A percentile compares a stretch with the other conserved stretches of the same genome.
Conservation (phyloP, 805 yeast genomes). For the Kluyveromyces lactis region DNA sequence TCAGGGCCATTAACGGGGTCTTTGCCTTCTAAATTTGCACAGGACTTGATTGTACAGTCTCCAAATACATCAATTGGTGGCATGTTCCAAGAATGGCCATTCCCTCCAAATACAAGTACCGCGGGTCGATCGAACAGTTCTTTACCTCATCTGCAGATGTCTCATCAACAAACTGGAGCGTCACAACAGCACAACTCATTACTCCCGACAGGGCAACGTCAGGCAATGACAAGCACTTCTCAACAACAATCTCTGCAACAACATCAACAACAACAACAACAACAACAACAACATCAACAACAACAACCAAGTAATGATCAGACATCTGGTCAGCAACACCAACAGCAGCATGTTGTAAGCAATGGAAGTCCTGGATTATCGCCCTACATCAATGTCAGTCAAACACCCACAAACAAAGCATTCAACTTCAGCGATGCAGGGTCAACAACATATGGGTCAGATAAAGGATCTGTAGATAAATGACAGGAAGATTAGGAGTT, state of each 20-base stretch:
- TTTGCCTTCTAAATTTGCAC: constrained; percentile 27
- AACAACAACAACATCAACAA: constrained; percentile 4
- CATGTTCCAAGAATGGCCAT: constrained; percentile 29
- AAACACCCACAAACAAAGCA: constrained; percentile 22
- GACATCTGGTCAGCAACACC: not conserved
- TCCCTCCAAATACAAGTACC: constrained; percentile 2
- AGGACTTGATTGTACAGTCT: constrained; percentile 27
- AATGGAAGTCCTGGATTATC: constrained; percentile 25
- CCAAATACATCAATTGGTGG: constrained; percentile 22
- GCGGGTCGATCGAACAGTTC: constrained; percentile 6
- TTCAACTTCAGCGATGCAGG: constrained; percentile 21
- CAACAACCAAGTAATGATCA: not conserved
- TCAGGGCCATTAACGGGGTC: constrained; percentile 23
- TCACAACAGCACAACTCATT: too few relatives aligned
- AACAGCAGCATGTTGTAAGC: constrained; percentile 5
- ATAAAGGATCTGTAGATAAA: constrained; percentile 2
- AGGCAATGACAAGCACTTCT: not conserved
- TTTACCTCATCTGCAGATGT: constrained; percentile 2
- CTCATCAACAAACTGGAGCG: not conserved
- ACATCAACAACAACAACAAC: not conserved
- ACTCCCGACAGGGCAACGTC: not conserved
- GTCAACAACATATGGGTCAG: not conserved
- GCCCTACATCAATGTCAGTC: constrained; percentile 24
- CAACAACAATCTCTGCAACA: not conserved
- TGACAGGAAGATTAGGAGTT: not conserved